Percentiles rank a stretch among this genome's conserved stretches.
phyloP scores from a whole-genome alignment of 352 stramenopile genomes.

The Paralagenidium karlingii region DNA sequence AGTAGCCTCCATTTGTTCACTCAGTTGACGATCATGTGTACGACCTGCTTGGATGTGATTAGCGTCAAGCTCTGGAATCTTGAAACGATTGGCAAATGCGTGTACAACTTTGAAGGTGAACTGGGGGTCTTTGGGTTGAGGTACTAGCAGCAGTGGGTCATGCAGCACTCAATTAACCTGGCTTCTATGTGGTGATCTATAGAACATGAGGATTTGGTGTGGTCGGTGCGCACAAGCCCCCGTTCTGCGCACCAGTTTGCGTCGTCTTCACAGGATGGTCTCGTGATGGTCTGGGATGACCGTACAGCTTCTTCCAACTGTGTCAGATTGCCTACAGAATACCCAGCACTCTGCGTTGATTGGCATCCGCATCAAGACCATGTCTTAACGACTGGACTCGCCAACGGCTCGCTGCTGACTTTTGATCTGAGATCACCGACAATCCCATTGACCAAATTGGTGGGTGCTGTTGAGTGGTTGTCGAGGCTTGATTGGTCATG shows the following conservation, averaged over 20 bases:
- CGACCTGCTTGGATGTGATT: background rate
- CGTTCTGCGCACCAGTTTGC: slow-evolving; percentile 25
- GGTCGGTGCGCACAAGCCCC: slow-evolving; percentile 41
- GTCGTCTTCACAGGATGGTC: slow-evolving; percentile 50
- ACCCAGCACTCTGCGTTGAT: slow-evolving; percentile 38
- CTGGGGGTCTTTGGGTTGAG: background rate
- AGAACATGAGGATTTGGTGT: slow-evolving; percentile 67
- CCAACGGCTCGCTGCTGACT: slow-evolving; percentile 44
- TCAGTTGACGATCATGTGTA: background rate
- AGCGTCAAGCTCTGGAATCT: slow-evolving; percentile 75
- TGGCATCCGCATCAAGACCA: slow-evolving; percentile 56
- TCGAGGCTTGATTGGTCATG: background rate
- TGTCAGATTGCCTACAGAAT: slow-evolving; percentile 14
- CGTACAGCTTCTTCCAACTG: slow-evolving; percentile 14
- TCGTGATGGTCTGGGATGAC: slow-evolving; percentile 62
- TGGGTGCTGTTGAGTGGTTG: background rate
- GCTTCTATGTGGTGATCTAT: slow-evolving; percentile 1
- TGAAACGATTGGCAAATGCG: slow-evolving; percentile 12
- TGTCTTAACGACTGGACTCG: slow-evolving; percentile 42
- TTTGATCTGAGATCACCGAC: slow-evolving; percentile 49
- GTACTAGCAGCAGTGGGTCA: background rate
- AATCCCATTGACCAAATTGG: slow-evolving; percentile 23
- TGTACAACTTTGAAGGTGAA: too few species aligned
- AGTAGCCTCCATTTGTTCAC: too few species aligned
- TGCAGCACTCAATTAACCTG: background rate